Conservation (phyloP, 495 filamentous ascomycete genomes). For the Penicillium argentinense region DNA sequence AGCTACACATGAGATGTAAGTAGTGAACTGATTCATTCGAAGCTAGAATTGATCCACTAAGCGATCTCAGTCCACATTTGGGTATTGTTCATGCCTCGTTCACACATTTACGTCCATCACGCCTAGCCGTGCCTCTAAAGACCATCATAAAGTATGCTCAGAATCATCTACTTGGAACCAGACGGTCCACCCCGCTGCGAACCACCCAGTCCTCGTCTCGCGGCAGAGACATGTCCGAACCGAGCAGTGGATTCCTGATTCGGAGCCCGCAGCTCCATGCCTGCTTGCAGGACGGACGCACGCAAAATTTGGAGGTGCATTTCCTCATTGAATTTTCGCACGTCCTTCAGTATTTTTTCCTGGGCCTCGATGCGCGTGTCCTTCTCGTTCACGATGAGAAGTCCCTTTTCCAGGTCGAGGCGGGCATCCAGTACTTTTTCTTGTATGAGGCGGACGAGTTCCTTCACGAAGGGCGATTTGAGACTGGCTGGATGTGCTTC, state of each 20-base stretch:
- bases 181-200: slow-evolving; percentile 3
- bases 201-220: background rate
- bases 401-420: slow-evolving; percentile 78
- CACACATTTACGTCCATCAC: background rate
- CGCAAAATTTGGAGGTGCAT: slow-evolving; percentile 72
- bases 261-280: slow-evolving; percentile 63
- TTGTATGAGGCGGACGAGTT: slow-evolving; percentile 76
- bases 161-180: background rate
- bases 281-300: slow-evolving; percentile 70
- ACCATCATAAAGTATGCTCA: too few species aligned
- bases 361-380: slow-evolving; percentile 70
- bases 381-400: slow-evolving; percentile 68
- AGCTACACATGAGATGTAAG: too few species aligned
- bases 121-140: too few species aligned
- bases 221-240: background rate
- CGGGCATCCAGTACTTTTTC: slow-evolving; percentile 69
- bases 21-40: too few species aligned
- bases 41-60: slow-evolving; percentile 2
- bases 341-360: slow-evolving; percentile 59
- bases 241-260: background rate
- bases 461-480: slow-evolving; percentile 65
- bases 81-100: slow-evolving; percentile 28
- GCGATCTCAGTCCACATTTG: slow-evolving; percentile 1
- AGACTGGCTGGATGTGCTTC: slow-evolving; percentile 42
- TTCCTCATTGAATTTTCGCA: slow-evolving; percentile 69